Conservation (phyloP, 1,284 basidiomycete genomes). For the Pseudozyma thailandica region DNA sequence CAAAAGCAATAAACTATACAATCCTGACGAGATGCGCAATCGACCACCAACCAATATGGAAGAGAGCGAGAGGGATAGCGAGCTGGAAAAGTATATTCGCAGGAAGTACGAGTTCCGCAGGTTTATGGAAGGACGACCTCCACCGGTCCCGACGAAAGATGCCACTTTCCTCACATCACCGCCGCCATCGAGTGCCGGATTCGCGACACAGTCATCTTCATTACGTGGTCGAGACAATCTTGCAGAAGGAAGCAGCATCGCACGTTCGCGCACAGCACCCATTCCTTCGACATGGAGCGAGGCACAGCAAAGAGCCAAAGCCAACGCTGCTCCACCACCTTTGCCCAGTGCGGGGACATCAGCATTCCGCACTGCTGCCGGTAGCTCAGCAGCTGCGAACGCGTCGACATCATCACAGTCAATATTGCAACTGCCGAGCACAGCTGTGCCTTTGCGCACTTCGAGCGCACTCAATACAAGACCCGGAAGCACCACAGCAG, state of each 20-base stretch:
- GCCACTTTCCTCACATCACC: constrained; percentile 43
- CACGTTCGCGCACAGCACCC: constrained; percentile 51
- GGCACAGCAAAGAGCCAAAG: constrained; percentile 38
- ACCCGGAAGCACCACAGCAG: constrained; percentile 2
- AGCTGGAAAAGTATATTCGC: constrained; percentile 84
- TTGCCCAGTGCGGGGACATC: constrained; percentile 21
- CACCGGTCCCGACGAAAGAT: constrained; percentile 57
- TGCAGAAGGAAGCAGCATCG: constrained; percentile 33
- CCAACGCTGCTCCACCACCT: constrained; percentile 28
- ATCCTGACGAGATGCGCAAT: constrained; percentile 79
- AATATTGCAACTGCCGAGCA: constrained; percentile 13
- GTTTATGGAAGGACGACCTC: constrained; percentile 54
- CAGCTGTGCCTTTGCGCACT: constrained; percentile 24
- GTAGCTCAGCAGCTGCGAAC: background rate
- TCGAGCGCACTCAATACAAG: constrained; percentile 38
- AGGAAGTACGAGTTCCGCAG: constrained; percentile 71
- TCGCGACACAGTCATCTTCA: constrained; percentile 1
- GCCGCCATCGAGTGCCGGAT: constrained; percentile 12
- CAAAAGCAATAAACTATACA: constrained; percentile 79
- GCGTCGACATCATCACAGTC: constrained; percentile 11
- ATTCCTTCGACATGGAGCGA: constrained; percentile 54
- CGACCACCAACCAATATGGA: constrained; percentile 82
- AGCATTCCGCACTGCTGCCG: constrained; percentile 6
- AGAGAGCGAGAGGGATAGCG: constrained; percentile 79
- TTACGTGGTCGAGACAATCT: constrained; percentile 2